These are phyloP conservation scores for Nitzschia inconspicua DNA, from an alignment of 108 stramenopile genomes.

Conservation along the genomic window DNA sequence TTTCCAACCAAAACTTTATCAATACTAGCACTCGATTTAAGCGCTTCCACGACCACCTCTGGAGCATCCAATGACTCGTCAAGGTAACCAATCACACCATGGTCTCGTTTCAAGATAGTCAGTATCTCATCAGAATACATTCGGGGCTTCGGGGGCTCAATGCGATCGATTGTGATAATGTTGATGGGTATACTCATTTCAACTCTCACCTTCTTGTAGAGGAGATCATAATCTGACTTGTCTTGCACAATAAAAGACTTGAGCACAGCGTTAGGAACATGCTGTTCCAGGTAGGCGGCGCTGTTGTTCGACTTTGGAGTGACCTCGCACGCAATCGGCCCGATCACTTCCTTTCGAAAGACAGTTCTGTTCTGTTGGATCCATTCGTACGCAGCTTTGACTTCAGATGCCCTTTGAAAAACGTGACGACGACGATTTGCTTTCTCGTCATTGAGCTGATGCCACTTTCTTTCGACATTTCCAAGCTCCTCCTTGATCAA, in stretches of 20 bases:
- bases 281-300: constrained; percentile 72
- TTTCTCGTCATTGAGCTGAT: constrained; percentile 59
- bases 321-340: constrained; percentile 74
- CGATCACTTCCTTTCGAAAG: constrained; percentile 74
- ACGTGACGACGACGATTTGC: constrained; percentile 37
- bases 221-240: constrained; percentile 70
- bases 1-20: constrained; percentile 75
- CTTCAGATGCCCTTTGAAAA: constrained; percentile 28
- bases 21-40: constrained; percentile 49
- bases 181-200: constrained; percentile 62
- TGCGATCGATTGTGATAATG: constrained; percentile 32
- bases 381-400: constrained; percentile 49
- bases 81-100: constrained; percentile 76
- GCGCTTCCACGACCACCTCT: constrained; percentile 62
- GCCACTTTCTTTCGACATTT: constrained; percentile 20
- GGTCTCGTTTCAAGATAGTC: constrained; percentile 50
- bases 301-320: constrained; percentile 40
- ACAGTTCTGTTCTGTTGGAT: constrained; percentile 55
- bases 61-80: constrained; percentile 75
- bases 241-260: constrained; percentile 72
- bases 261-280: constrained; percentile 52
- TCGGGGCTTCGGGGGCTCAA: constrained; percentile 23
- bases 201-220: constrained; percentile 60
- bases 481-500: constrained; percentile 23
- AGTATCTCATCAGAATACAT: constrained; percentile 63